Evolutionary conservation across 2,329 filamentous ascomycete species (phyloP).

Genomic region (Chaetothyriales sp.): DNA sequence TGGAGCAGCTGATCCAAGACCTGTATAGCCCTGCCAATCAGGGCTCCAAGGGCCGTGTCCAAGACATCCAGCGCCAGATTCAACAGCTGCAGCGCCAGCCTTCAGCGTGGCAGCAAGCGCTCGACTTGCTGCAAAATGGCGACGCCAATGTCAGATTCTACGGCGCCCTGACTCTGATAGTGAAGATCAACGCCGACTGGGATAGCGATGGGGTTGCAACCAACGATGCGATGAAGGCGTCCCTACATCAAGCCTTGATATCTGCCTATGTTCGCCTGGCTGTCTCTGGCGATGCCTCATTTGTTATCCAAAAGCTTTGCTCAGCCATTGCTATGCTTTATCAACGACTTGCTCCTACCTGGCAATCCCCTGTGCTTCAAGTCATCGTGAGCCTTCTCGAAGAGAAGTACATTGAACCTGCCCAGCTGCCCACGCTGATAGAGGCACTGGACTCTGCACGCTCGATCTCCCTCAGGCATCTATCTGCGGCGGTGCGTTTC

Average conservation of each 20-base stretch:
- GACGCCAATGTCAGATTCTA: slow-evolving; percentile 77
- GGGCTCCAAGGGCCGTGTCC: slow-evolving; percentile 10
- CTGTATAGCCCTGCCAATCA: slow-evolving; percentile 14
- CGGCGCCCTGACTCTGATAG: slow-evolving; percentile 77
- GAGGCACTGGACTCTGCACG: slow-evolving; percentile 17
- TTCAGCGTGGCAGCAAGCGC: slow-evolving; percentile 73
- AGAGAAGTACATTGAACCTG: slow-evolving; percentile 24
- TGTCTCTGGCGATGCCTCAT: slow-evolving; percentile 22
- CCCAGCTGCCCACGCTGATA: slow-evolving; percentile 24
- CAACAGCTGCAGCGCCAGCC: slow-evolving; percentile 64
- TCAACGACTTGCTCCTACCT: slow-evolving; percentile 25
- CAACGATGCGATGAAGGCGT: slow-evolving; percentile 21
- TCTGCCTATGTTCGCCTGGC: slow-evolving; percentile 29
- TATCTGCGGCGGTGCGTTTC: slow-evolving; percentile 10
- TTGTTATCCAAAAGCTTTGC: slow-evolving; percentile 34
- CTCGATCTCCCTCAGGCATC: slow-evolving; percentile 5
- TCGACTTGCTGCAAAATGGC: slow-evolving; percentile 52
- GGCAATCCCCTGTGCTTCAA: slow-evolving; percentile 20
- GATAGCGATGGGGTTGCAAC: slow-evolving; percentile 19
- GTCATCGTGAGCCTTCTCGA: slow-evolving; percentile 24
- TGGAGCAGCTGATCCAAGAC: slow-evolving; percentile 15
- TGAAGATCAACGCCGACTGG: slow-evolving; percentile 90
- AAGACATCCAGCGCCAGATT: slow-evolving; percentile 54
- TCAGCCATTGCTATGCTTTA: slow-evolving; percentile 31
- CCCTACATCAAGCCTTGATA: slow-evolving; percentile 28